Conservation (phyloP, 2,329 filamentous ascomycete species). For the Dactylonectria macrodidyma region DNA sequence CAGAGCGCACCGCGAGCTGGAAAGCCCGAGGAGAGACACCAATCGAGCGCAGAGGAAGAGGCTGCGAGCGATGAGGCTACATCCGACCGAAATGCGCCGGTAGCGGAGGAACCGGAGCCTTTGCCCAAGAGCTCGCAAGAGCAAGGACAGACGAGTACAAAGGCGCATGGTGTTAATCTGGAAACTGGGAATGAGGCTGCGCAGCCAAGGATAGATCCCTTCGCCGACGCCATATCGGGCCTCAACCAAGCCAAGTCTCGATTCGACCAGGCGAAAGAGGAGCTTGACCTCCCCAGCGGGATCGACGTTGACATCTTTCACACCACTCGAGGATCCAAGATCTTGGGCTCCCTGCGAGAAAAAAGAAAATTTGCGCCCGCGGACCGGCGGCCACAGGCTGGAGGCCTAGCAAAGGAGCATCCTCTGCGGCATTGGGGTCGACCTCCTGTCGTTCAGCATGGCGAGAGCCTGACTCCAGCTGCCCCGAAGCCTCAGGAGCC, state of each 20-base stretch:
- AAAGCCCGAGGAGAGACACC: slow-evolving; percentile 12
- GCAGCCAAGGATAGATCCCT: slow-evolving; percentile 21
- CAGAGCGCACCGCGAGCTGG: slow-evolving; percentile 17
- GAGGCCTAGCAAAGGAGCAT: slow-evolving; percentile 53
- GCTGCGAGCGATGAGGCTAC: slow-evolving; percentile 23
- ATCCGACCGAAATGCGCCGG: slow-evolving; percentile 32
- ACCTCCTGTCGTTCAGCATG: slow-evolving; percentile 40
- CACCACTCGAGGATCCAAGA: slow-evolving; percentile 60
- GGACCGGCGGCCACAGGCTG: slow-evolving; percentile 25
- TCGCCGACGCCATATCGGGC: slow-evolving; percentile 28
- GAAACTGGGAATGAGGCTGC: slow-evolving; percentile 7
- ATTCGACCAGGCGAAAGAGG: slow-evolving; percentile 36
- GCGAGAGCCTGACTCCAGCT: slow-evolving; percentile 17
- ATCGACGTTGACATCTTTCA: slow-evolving; percentile 66
- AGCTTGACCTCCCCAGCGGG: slow-evolving; percentile 56
- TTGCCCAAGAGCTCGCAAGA: slow-evolving; percentile 25
- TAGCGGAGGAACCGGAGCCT: slow-evolving; percentile 21
- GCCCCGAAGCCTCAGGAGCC: slow-evolving; percentile 20
- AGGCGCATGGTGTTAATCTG: slow-evolving; percentile 25
- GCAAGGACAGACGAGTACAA: not conserved
- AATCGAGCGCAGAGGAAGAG: slow-evolving; percentile 3
- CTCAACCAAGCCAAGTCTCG: slow-evolving; percentile 17
- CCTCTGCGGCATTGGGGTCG: slow-evolving; percentile 55
- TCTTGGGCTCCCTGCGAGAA: slow-evolving; percentile 57
- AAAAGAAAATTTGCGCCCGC: slow-evolving; percentile 34